phyloP scores from a whole-genome alignment of 2,329 filamentous ascomycete species.

The Paraphoma chrysanthemicola region DNA sequence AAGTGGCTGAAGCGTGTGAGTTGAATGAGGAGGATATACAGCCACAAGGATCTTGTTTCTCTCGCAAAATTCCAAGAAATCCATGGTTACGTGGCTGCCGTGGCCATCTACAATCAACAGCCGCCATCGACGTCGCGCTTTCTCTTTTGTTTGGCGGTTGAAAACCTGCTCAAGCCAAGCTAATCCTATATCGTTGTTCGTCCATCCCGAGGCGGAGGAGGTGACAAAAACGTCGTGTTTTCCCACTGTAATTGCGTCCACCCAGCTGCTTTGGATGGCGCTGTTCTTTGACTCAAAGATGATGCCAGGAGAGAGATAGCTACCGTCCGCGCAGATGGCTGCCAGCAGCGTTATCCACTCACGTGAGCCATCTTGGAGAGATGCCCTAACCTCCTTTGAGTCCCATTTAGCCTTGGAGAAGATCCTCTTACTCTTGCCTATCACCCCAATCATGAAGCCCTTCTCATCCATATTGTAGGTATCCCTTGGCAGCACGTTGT shows the following conservation, averaged over 20 bases:
- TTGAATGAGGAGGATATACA: no score
- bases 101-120: not conserved
- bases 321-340: no score
- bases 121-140: not conserved
- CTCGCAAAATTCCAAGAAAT: conserved; percentile 9
- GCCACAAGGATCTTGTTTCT: conserved; percentile 6
- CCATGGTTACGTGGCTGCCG: conserved; percentile 6
- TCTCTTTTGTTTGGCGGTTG: not conserved
- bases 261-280: not conserved
- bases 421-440: no score
- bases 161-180: not conserved
- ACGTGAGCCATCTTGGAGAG: no score
- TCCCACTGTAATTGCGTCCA: not conserved
- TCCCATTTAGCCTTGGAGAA: no score
- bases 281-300: not conserved
- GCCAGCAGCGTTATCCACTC: no score
- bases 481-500: no score
- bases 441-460: no score
- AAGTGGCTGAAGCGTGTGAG: conserved; percentile 12
- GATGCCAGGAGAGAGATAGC: no score
- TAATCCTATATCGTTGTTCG: not conserved
- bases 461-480: no score
- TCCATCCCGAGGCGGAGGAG: not conserved
- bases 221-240: not conserved
- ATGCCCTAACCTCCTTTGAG: no score